These are phyloP conservation scores for Ophiostoma montium DNA, from an alignment of 2,329 filamentous ascomycete genomes.

Conservation along the genomic window DNA sequence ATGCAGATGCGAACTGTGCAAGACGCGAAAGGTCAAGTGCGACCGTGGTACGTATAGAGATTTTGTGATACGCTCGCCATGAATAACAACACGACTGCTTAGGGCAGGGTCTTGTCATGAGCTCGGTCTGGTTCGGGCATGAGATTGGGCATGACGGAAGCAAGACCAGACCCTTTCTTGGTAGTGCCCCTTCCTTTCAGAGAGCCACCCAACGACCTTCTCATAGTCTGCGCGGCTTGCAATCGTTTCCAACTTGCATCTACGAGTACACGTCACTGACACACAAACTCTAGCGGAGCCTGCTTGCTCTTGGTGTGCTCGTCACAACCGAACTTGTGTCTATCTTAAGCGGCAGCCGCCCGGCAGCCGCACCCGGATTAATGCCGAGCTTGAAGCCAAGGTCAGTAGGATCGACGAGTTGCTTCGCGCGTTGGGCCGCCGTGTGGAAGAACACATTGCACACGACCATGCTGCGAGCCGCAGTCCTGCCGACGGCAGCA, in stretches of 20 bases:
- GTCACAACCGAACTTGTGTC: constrained; percentile 47
- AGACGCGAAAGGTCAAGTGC: constrained; percentile 68
- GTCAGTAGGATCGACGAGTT: constrained; percentile 56
- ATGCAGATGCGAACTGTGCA: constrained; percentile 58
- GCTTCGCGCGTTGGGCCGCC: constrained; percentile 41
- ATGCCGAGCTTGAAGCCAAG: constrained; percentile 59
- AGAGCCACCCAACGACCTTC: neutral
- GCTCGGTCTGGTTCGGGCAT: neutral
- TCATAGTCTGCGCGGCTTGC: too few species aligned
- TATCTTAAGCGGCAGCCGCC: constrained; percentile 57
- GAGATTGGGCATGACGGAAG: neutral
- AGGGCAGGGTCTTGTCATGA: neutral
- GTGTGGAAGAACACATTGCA: constrained; percentile 14
- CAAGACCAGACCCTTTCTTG: neutral
- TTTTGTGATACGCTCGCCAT: neutral
- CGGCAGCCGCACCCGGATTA: constrained; percentile 52
- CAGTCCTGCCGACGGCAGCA: neutral
- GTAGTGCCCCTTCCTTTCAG: neutral
- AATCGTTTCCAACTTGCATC: neutral
- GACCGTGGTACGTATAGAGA: constrained; percentile 33
- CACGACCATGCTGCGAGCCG: constrained; percentile 4
- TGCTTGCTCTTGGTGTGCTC: constrained; percentile 52
- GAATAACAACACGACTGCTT: neutral
- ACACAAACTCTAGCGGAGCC: constrained; percentile 43
- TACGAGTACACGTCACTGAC: neutral